phyloP scores from a whole-genome alignment of 2,329 filamentous ascomycete genomes.

The Aspergillus caelatus region DNA sequence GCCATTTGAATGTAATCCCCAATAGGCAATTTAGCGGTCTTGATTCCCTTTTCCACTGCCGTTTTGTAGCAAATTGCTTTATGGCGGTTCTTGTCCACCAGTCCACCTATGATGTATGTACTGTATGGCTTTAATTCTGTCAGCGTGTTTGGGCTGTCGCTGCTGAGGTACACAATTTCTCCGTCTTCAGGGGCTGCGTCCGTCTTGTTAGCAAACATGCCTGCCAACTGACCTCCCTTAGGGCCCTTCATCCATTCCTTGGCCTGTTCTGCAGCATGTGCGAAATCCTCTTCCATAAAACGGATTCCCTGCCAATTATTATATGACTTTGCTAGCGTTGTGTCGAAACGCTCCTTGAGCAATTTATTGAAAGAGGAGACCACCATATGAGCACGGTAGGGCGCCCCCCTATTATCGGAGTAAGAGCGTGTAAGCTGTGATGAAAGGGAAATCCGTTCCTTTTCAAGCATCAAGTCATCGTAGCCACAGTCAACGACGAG shows the following conservation, averaged over 20 bases:
- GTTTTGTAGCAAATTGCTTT: conserved; percentile 91
- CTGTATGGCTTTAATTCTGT: conserved; percentile 82
- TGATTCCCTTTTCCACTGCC: conserved; percentile 73
- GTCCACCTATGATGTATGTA: conserved; percentile 88
- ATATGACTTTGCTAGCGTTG: conserved; percentile 70
- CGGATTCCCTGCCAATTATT: conserved; percentile 76
- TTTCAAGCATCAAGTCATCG: conserved; percentile 84
- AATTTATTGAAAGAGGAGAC: conserved; percentile 76
- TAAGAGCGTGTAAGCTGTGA: conserved; percentile 87
- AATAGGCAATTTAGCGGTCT: conserved; percentile 89
- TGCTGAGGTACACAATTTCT: conserved; percentile 83
- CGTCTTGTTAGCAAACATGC: conserved; percentile 55
- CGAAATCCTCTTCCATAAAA: conserved; percentile 75
- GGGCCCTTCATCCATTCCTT: conserved; percentile 66
- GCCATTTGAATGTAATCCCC: conserved; percentile 94
- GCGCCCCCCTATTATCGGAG: conserved; percentile 76
- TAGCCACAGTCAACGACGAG: conserved; percentile 91
- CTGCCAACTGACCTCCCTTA: conserved; percentile 61
- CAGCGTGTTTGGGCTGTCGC: conserved; percentile 85
- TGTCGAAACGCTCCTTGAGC: conserved; percentile 79
- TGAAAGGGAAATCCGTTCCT: conserved; percentile 79
- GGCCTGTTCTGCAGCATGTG: conserved; percentile 67
- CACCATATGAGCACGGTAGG: conserved; percentile 70
- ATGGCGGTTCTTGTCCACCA: conserved; percentile 95
- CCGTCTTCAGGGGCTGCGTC: conserved; percentile 45